Conservation (phyloP, 805 yeast genomes). For the Saccharomyces kudriavzevii region DNA sequence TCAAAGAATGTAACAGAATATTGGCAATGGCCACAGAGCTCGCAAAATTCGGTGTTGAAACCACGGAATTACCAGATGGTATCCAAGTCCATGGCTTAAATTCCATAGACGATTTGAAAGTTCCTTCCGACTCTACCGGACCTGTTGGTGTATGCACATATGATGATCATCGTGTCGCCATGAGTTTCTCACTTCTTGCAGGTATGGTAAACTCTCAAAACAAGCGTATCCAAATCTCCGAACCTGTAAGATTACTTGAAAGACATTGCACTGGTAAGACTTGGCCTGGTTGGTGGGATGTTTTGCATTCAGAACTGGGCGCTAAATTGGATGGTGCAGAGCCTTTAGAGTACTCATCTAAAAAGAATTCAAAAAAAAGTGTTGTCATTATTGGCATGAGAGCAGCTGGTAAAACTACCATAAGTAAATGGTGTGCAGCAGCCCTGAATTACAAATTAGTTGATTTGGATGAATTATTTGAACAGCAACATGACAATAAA, state of each 20-base stretch:
- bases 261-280: slow-evolving; percentile 93
- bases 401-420: slow-evolving; percentile 91
- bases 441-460: slow-evolving; percentile 57
- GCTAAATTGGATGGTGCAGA: slow-evolving; percentile 68
- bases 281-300: slow-evolving; percentile 99
- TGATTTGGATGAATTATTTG: slow-evolving; percentile 73
- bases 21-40: slow-evolving; percentile 87
- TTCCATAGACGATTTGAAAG: slow-evolving; percentile 38
- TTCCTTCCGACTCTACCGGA: slow-evolving; percentile 44
- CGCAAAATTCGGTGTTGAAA: slow-evolving; percentile 81
- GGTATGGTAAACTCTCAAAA: slow-evolving; percentile 42
- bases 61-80: slow-evolving; percentile 86
- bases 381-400: slow-evolving; percentile 92
- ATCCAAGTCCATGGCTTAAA: slow-evolving; percentile 73
- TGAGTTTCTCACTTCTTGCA: slow-evolving; percentile 88
- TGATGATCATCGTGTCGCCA: slow-evolving; percentile 97
- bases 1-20: slow-evolving; percentile 93
- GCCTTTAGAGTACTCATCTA: slow-evolving; percentile 24
- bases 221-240: slow-evolving; percentile 8
- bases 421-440: slow-evolving; percentile 71
- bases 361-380: slow-evolving; percentile 28
- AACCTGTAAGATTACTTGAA: slow-evolving; percentile 67
- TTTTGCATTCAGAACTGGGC: slow-evolving; percentile 59
- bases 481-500: slow-evolving; percentile 35
- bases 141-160: slow-evolving; percentile 58